Conservation (phyloP, 2,329 filamentous ascomycete species). For the Neonectria ditissima region DNA sequence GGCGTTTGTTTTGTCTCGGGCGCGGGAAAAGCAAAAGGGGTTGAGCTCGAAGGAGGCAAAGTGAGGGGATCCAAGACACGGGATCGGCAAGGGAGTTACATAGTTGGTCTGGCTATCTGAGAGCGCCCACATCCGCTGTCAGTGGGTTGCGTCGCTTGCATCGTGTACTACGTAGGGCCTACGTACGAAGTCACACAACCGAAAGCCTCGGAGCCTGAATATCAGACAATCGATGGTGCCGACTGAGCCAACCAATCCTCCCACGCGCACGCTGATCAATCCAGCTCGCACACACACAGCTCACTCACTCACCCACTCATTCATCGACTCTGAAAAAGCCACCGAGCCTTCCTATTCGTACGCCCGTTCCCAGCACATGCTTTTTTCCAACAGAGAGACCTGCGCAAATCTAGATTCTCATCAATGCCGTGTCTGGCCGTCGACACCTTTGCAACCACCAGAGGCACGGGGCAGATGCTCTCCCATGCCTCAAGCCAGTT, state of each 20-base stretch:
- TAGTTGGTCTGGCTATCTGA: neutral
- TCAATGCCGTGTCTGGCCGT: constrained; percentile 35
- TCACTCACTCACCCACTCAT: neutral
- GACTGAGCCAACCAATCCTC: neutral
- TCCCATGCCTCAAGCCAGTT: too few relatives aligned
- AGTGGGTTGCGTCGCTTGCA: neutral
- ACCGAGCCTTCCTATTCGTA: neutral
- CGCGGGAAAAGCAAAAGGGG: too few relatives aligned
- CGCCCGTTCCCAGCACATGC: neutral
- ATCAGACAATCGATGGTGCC: neutral
- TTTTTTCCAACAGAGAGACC: neutral
- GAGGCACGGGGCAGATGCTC: too few relatives aligned
- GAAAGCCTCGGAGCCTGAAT: neutral
- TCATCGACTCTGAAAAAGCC: neutral
- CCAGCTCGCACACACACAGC: neutral
- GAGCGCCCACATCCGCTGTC: too few relatives aligned
- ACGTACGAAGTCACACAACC: neutral
- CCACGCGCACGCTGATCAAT: neutral
- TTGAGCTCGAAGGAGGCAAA: constrained; percentile 14
- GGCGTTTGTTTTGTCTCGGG: too few relatives aligned
- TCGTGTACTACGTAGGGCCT: neutral
- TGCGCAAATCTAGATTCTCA: constrained; percentile 18
- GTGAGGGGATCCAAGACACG: neutral
- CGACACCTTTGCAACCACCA: constrained; percentile 7
- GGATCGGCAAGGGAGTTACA: neutral